These are phyloP conservation scores for Corynascus novoguineensis DNA, from an alignment of 495 filamentous ascomycete genomes.

Conservation along the genomic window DNA sequence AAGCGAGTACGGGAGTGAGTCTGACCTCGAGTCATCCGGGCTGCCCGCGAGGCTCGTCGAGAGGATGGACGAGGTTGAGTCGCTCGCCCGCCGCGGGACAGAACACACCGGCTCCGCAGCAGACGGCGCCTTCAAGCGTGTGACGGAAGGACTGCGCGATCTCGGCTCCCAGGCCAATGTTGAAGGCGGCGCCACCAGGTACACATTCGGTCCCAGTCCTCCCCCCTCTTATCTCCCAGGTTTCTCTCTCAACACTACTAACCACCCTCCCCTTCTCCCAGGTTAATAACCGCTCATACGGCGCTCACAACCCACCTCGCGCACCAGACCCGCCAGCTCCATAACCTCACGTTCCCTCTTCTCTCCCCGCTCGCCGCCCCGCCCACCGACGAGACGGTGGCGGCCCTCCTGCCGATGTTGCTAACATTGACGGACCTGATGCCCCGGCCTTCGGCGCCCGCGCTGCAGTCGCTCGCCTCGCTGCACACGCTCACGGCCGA, in stretches of 20 bases:
- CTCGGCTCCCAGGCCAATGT: slow-evolving; percentile 75
- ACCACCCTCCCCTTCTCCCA: slow-evolving; percentile 30
- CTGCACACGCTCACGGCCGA: slow-evolving; percentile 68
- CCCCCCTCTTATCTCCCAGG: not conserved
- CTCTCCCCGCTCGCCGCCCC: slow-evolving; percentile 52
- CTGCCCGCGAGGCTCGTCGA: slow-evolving; percentile 68
- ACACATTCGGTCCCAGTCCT: too few relatives aligned
- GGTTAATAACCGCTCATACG: slow-evolving; percentile 81
- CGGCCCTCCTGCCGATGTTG: slow-evolving; percentile 61
- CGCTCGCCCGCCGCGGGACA: slow-evolving; percentile 63
- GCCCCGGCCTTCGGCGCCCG: slow-evolving; percentile 48
- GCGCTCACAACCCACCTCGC: slow-evolving; percentile 76
- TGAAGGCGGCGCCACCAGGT: slow-evolving; percentile 76
- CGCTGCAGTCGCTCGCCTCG: slow-evolving; percentile 52
- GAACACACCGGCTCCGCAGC: slow-evolving; percentile 64
- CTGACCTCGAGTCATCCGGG: slow-evolving; percentile 64
- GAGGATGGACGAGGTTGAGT: slow-evolving; percentile 72
- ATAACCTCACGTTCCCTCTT: slow-evolving; percentile 73
- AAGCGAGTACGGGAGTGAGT: slow-evolving; percentile 61
- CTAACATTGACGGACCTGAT: slow-evolving; percentile 49
- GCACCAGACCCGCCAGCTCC: slow-evolving; percentile 78
- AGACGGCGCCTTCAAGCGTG: slow-evolving; percentile 64
- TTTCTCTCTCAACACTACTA: slow-evolving; percentile 4
- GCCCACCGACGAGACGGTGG: slow-evolving; percentile 55
- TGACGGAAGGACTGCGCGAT: slow-evolving; percentile 69